Base-by-base conservation (phyloP, 257 asterid genomes). In the Ilex asprella region DNA sequence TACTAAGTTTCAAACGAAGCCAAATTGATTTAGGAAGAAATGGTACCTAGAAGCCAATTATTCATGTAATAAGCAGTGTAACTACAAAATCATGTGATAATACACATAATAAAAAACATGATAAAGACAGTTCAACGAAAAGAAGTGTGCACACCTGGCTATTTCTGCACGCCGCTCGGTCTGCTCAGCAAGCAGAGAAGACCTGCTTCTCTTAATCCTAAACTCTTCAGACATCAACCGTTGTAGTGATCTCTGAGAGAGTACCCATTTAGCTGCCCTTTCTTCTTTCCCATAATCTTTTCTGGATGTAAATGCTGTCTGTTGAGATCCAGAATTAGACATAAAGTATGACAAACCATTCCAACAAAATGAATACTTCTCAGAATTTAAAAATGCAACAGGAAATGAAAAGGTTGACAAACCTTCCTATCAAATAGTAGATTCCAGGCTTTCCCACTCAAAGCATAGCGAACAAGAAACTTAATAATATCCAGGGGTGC, bases 361-460 rank as follows among this genome's bases (percentile, higher is more conserved):
- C 54, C 54, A 49, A 3, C n/a, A 6, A 15, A 11, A 12, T 6
- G 14, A 49, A 49, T 12, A 15, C 0, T 4, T 11, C 3, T 12
- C 16, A 12, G 16, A 49, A 49, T 49, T 3, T 12, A 49, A 30
- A 43, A 32, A 58, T 50, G 41, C 51, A 50, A 65, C 14, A 39
- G 2, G 27, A 47, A 63, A 49, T 15, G 16, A 49, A 10, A 58
- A 3, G 9, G 14, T 10, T n/a, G 9, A 32, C 76, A 21, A 11
- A 75, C 76, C 80, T 75, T 75, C 67, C 61, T 62, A 47, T 75
- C 70, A 39, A 70, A 66, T 51, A 75, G 54, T 30, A 66, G 60
- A 44, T 70, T 70, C 76, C 79, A 70, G 67, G 76, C 76, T 44
- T 75, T 70, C 39, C 79, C 76, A 39, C 61, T 70, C 59, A 70